Evolutionary conservation across 768 basidiomycete species (phyloP), one percentile per base, ranked within the genome.

Genomic region (Boletus subparvulus): DNA sequence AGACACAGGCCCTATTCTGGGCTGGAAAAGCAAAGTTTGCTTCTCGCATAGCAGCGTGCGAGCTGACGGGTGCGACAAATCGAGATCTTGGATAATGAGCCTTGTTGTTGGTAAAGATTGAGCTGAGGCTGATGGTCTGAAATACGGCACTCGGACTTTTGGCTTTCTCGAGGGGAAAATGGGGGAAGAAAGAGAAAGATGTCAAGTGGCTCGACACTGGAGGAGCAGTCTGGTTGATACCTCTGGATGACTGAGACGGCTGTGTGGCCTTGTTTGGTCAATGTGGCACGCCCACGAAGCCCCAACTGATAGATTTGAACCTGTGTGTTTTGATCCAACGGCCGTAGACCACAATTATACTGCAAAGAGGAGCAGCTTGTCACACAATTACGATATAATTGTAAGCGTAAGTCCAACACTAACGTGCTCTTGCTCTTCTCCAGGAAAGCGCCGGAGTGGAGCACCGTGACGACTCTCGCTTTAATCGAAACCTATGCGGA

Each of bases 11-110:
- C 77, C 94, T 86, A 77, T 95, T 95, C 80, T 95, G 94, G 45
- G 86, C 85, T 17, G 94, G 92, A 78, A 95, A 96, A 19, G 87
- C 88, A 76, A 94, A 95, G 80, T 95, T 97, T 65, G 90, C 89
- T 72, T 97, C 94, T 61, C 95, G 85, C 95, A 97, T 97, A 50
- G 50, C 56, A 58, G 55, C 57, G 64, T 62, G 62, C 61, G 61
- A 65, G 70, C 40, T 41, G 49, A 39, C 45, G 40, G 55, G 35
- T 26, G 41, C 52, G 50, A 61, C 58, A 53, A 64, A 61, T 58
- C 59, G 41, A 62, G 61, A 67, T 61, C 61, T 46, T 50, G 47
- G 56, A 51, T 52, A 39, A 57, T 21, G 36, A 30, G 56, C 42
- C 37, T 37, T 50, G 54, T 46, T 52, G 42, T 33, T 35, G 28